Evolutionary conservation across 192 early-diverging fungal species (phyloP), one percentile per base, ranked within the genome.

Genomic region (Backusella westeae): DNA sequence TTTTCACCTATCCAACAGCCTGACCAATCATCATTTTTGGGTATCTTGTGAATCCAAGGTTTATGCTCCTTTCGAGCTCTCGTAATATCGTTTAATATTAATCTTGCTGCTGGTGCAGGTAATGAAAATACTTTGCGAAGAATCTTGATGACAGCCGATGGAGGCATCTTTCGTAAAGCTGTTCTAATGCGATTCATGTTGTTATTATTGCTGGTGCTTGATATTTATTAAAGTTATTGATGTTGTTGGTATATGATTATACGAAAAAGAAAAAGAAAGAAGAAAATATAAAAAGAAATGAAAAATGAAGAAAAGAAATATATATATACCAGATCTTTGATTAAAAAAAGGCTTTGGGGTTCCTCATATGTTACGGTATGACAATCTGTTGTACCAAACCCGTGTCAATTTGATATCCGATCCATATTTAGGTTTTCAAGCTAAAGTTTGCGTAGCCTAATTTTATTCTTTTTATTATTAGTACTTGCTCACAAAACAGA

Each of bases 1-100:
- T 78, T 52, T 69, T 83, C 82, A 49, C 78, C 82, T 21, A 83
- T 80, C 82, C 82, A 83, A 66, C 78, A 83, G 32, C 82, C 82
- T 46, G 73, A 77, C 82, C 82, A 83, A 39, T 74, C 78, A 35
- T 75, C 66, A 38, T 77, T 71, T 29, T 49, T 53, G 6, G 72
- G 67, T 1, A 80, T 73, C 32, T 78, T 77, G 23, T 52, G 63
- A 17, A 83, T 83, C 78, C 79, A 83, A 7, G 82, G 69, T 52
- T 78, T 77, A 73, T 83, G 82, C 46, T 36, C 49, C 52, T 77
- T 75, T 34, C 75, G 68, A 9, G 82, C 72, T 69, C 74, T 67
- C 34, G 76, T 80, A 6, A 83, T 68, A 70, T 83, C 82, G 35
- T 83, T 75, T 17, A 83, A 67, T 42, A 83, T 72, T 17, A 80